These are phyloP conservation scores for Chaetothyriales sp. DNA, from an alignment of 2,329 filamentous ascomycete species.

Conservation along the genomic window DNA sequence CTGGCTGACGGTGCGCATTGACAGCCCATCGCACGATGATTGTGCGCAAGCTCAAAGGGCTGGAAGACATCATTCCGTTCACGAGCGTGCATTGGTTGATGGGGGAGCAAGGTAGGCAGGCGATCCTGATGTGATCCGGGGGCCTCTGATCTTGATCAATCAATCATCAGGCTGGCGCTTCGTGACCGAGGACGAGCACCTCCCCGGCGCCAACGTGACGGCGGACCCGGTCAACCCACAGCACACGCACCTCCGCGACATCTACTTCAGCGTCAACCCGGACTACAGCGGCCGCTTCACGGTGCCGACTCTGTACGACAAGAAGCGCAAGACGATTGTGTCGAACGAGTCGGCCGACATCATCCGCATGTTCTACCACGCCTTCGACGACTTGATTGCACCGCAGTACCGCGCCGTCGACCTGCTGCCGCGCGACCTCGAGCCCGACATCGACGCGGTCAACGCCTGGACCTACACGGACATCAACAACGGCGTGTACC, in stretches of 20 bases:
- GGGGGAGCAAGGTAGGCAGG: slow-evolving; percentile 41
- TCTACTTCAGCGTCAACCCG: slow-evolving; percentile 63
- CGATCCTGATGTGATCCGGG: too few species aligned
- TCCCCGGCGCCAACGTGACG: slow-evolving; percentile 39
- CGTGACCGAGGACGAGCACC: slow-evolving; percentile 45
- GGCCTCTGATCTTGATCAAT: too few species aligned
- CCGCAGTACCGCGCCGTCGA: slow-evolving; percentile 42
- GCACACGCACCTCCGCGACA: slow-evolving; percentile 57
- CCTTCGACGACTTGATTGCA: slow-evolving; percentile 59
- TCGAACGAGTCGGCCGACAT: slow-evolving; percentile 87
- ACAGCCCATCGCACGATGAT: slow-evolving; percentile 73
- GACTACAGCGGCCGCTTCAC: slow-evolving; percentile 69
- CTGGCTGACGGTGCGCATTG: slow-evolving; percentile 3
- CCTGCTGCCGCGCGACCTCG: slow-evolving; percentile 53
- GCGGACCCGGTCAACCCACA: slow-evolving; percentile 46
- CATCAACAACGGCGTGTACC: slow-evolving; percentile 39
- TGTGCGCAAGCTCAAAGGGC: slow-evolving; percentile 74
- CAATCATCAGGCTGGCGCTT: slow-evolving; percentile 88
- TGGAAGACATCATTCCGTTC: slow-evolving; percentile 65
- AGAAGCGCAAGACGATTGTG: slow-evolving; percentile 57
- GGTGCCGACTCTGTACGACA: slow-evolving; percentile 67
- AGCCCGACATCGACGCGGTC: slow-evolving; percentile 54
- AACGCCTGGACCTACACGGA: slow-evolving; percentile 67
- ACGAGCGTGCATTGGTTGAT: slow-evolving; percentile 93
- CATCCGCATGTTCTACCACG: slow-evolving; percentile 71